Evolutionary conservation across 805 yeast genomes (phyloP).

Genomic region (Candida anglica): DNA sequence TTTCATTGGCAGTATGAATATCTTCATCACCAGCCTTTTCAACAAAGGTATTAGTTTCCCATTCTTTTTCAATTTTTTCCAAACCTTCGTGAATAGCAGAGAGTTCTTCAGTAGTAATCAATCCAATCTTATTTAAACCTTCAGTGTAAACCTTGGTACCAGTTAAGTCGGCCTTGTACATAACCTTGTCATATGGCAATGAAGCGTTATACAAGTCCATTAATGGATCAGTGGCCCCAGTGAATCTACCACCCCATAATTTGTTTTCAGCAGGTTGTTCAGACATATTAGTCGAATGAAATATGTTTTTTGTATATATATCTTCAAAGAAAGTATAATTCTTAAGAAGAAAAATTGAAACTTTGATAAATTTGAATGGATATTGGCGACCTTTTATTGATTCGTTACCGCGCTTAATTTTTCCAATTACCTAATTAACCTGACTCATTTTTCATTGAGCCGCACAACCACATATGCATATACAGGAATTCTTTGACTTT

Average conservation of each 20-base stretch:
- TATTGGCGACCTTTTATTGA: neutral
- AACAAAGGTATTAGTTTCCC: constrained; percentile 66
- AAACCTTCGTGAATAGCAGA: constrained; percentile 81
- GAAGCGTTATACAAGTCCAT: constrained; percentile 98
- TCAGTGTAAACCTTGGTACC: constrained; percentile 92
- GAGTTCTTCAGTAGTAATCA: constrained; percentile 71
- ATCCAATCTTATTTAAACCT: constrained; percentile 76
- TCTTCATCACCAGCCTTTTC: constrained; percentile 94
- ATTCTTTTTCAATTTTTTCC: constrained; percentile 66
- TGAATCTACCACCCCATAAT: constrained; percentile 98
- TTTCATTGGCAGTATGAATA: constrained; percentile 97
- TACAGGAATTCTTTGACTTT: too few relatives aligned
- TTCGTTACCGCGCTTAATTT: constrained; percentile 5
- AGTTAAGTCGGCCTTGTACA: constrained; percentile 91
- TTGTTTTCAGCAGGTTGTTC: constrained; percentile 61
- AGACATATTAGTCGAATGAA: constrained; percentile 16
- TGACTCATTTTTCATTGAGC: too few relatives aligned
- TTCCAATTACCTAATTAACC: constrained; percentile 4
- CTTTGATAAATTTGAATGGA: too few relatives aligned
- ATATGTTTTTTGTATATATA: neutral
- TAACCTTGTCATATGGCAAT: constrained; percentile 88
- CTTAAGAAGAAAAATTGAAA: too few relatives aligned
- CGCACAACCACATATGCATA: too few relatives aligned
- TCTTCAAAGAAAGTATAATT: neutral
- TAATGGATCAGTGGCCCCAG: constrained; percentile 94